Base-by-base conservation (phyloP, 2,329 filamentous ascomycete genomes). In the Trichoderma koningiopsis region DNA sequence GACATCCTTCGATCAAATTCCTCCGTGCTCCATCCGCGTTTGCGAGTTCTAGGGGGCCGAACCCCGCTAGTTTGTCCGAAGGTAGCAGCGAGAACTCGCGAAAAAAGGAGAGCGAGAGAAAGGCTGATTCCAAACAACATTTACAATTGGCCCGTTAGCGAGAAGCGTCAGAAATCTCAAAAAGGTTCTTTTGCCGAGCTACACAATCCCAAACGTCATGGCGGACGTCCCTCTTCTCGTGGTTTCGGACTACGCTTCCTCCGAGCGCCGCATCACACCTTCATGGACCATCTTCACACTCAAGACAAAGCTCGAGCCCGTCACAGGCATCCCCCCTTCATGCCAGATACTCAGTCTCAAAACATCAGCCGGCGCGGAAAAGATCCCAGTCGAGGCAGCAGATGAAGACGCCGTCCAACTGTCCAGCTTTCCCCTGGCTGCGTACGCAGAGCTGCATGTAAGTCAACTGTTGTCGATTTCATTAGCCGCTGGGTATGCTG, bases 211-310 rank as follows among this genome's bases (percentile, higher is more conserved):
- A 40, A 64, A 56, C 61, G 27, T 27, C 78, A 88, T 91, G 83
- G 87, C 89, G 66, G 93, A 96, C 79, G 86, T 96, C 68, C 90
- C 92, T 73, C 85, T 96, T 75, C 85, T 90, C 72, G 88, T 96
- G 76, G 87, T 87, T 71, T 95, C 92, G 63, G 90, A 93, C 71
- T 92, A 91, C 80, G 86, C 91, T 59, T 88, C 90, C 60, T 94
- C 93, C 63, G 96, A 99, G 82, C 92, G 95, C 71, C 92, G 96
- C 74, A 89, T 98, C 79, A 95, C 93, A 31, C 95, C 95, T 16
- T 91, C 94, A 74, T 99, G 96, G 96, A 91, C 91, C 71, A 91
- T 99, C 77, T 85, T 87, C 68, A 90, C 93, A 75, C 86, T 98
- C 75, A 97, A 95, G 83, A 82, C 86, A 65, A 96, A 96, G 80